Base-by-base conservation (phyloP, 2,329 filamentous ascomycete genomes). In the Gliomastix tumulicola region DNA sequence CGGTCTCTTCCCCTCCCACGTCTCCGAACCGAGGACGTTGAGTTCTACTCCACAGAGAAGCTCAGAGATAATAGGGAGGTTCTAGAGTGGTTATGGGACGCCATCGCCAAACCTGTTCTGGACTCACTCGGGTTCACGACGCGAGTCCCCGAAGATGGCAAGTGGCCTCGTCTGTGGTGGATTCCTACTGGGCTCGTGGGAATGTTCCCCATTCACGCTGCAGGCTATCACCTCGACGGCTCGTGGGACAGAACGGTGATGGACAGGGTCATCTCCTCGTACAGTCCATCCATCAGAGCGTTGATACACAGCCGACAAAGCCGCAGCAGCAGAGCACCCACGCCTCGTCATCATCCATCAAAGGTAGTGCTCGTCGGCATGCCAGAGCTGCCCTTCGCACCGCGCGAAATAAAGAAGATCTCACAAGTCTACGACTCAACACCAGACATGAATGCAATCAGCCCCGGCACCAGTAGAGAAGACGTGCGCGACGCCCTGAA, bases 211-310 rank as follows among this genome's bases (percentile, higher is more conserved):
- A 27, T 62, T 7, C 57, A 62, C 37, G 56, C 56, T 0, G 56
- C 58, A 1, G 60, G 60, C 13, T 34, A 47, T 25, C 54, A 62
- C 33, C 11, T 30, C 3, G 30, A 30, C 6, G 42, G 40, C 8
- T 25, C n/a, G n/a, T n/a, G n/a, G n/a, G n/a, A 21, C 0, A 34
- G 50, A 12, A 55, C 51, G 1, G 53, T 51, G 1, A 22, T 63
- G 1, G 55, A 62, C 32, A 42, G 54, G 32, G 56, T 55, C 3
- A 47, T 63, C 3, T 65, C 60, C 4, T 64, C 60, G 0, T 65
- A 63, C 33, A 47, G 38, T 17, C 44, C 51, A 1, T 59, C 59
- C 3, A 32, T 63, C 18, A 56, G 52, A 39, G 38, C 54, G 2
- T 32, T 64, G 1, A 42, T 57, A 22, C 32, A 49, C 17, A 40